Base-by-base conservation (phyloP, 2,329 filamentous ascomycete genomes). In the Elsinoe perseae region DNA sequence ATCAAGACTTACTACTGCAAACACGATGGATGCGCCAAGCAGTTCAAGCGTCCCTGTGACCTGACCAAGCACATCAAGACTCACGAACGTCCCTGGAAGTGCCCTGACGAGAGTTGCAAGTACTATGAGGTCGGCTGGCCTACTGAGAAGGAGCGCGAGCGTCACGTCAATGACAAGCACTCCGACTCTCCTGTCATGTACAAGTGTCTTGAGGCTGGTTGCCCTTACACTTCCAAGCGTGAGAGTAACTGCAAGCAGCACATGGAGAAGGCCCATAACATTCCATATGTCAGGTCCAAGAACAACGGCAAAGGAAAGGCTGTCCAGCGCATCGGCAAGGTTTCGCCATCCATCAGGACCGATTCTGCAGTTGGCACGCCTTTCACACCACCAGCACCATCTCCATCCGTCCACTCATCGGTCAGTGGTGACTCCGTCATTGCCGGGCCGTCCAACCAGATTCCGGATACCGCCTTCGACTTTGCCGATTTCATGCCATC, bases 11-110 rank as follows among this genome's bases (percentile, higher is more conserved):
- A 70, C 53, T 63, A 62, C 27, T 70, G 68, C 60, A 86, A 84
- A 53, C 86, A 87, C 4, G 88, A 92, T 72, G 86, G 95, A 70
- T 97, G 92, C 74, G 84, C 82, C 71, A 96, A 95, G 74, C 83
- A 92, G 71, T 97, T 97, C 77, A 95, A 93, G 73, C 85, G 93
- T 60, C 89, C 89, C n/a, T 97, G 93, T 72, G 93, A 98, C 70
- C 77, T 97, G 58, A 96, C 90, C 63, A 97, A 97, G 78, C 93
- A 98, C 73, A 87, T 95, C 75, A 98, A 97, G 78, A 97, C 92
- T 0, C 93, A 98, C 71, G 90, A 89, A 56, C 87, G 93, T 32
- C 93, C 92, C 8, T 96, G 88, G 87, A 98, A 98, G 77, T 98
- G 93, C 72, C 80, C 84, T 5, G 77, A 88, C 20, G 68, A 80